phyloP scores from a whole-genome alignment of 2,329 filamentous ascomycete species.

The Davidsoniella virescens region DNA sequence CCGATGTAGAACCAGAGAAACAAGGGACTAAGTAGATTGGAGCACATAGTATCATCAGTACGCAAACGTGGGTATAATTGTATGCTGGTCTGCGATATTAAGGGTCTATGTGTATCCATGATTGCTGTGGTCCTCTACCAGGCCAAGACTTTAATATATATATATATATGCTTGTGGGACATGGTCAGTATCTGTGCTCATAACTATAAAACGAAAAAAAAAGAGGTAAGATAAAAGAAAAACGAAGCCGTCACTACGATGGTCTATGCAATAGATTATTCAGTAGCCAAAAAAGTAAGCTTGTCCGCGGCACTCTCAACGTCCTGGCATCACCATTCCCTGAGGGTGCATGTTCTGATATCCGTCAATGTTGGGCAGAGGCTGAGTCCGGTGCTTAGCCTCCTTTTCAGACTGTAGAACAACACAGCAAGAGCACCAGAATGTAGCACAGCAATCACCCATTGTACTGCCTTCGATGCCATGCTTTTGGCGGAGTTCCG shows the following conservation, averaged over 20 bases:
- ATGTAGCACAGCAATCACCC: constrained; percentile 35
- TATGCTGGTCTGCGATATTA: too few species aligned
- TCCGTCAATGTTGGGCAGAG: constrained; percentile 18
- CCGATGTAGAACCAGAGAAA: too few species aligned
- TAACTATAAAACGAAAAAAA: constrained; percentile 1
- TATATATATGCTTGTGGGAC: neutral
- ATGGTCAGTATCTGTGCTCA: neutral
- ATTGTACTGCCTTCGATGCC: constrained; percentile 32
- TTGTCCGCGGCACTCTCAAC: neutral
- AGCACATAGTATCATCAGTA: too few species aligned
- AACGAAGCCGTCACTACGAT: neutral
- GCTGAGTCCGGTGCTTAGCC: constrained; percentile 19
- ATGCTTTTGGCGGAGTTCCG: constrained; percentile 35
- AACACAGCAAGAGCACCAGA: constrained; percentile 40
- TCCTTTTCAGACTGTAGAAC: constrained; percentile 44
- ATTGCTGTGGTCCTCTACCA: too few species aligned
- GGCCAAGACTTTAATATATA: neutral
- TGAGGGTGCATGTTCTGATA: constrained; percentile 23
- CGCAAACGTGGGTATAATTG: too few species aligned
- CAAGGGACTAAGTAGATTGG: too few species aligned
- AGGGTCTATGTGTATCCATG: too few species aligned
- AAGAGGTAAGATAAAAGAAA: neutral
- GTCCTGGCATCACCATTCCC: constrained; percentile 22
- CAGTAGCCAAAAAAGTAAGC: neutral
- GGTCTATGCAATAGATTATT: neutral